These are phyloP conservation scores for Climacium dendroides DNA, from an alignment of 225 moss, liverwort and hornwort species.

Conservation along the genomic window DNA sequence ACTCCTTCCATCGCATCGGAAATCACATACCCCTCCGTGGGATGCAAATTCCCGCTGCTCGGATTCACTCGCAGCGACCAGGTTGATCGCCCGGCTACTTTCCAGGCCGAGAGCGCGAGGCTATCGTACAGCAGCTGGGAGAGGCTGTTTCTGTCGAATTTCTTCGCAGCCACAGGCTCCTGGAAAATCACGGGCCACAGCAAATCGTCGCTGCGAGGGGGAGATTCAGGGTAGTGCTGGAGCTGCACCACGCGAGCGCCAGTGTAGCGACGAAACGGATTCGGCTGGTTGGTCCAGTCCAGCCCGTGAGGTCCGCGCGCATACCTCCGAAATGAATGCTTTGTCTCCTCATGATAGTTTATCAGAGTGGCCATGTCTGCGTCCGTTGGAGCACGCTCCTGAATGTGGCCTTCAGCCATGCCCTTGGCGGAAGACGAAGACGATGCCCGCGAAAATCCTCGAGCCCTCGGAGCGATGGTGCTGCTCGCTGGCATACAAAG, in stretches of 20 bases:
- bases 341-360: conserved; percentile 67
- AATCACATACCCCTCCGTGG: conserved; percentile 73
- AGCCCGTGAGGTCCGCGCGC: conserved; percentile 64
- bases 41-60: conserved; percentile 82
- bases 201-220: not conserved
- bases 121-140: conserved; percentile 66
- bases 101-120: conserved; percentile 81
- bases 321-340: conserved; percentile 47
- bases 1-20: conserved; percentile 50
- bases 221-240: conserved; percentile 22
- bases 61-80: conserved; percentile 87
- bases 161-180: conserved; percentile 1
- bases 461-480: not conserved
- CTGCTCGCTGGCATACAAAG: not conserved
- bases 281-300: conserved; percentile 74
- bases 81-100: conserved; percentile 51
- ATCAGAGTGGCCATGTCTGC: conserved; percentile 16
- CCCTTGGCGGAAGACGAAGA: not conserved
- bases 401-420: not conserved
- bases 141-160: conserved; percentile 11
- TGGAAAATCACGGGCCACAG: conserved; percentile 30
- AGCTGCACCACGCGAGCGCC: conserved; percentile 41
- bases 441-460: not conserved
- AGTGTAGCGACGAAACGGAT: conserved; percentile 61
- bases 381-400: not conserved